Percentiles rank a stretch among this genome's conserved stretches.
These are phyloP conservation scores for Dactylellina leptospora DNA, from an alignment of 2,329 filamentous ascomycete genomes.

Conservation along the genomic window DNA sequence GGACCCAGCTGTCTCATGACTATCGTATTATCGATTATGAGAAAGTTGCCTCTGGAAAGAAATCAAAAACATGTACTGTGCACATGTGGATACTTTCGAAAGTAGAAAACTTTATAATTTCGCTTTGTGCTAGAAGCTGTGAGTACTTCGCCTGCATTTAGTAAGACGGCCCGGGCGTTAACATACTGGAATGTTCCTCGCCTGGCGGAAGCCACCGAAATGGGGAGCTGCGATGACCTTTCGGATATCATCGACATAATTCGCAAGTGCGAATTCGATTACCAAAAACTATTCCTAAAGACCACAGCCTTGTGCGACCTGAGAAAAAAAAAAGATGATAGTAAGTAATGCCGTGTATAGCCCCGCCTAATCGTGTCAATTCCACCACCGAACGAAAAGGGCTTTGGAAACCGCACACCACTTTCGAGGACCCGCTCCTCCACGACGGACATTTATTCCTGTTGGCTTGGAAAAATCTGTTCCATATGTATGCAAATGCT, in stretches of 20 bases:
- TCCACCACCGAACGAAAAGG: neutral
- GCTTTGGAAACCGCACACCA: constrained; percentile 13
- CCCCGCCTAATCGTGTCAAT: constrained; percentile 28
- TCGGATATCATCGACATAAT: constrained; percentile 14
- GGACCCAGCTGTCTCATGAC: constrained; percentile 1
- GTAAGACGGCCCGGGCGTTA: no score
- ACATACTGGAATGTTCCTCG: neutral
- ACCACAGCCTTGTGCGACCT: constrained; percentile 40
- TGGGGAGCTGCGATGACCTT: constrained; percentile 34
- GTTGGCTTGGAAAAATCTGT: constrained; percentile 28
- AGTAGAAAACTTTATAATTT: no score
- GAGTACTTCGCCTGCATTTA: no score
- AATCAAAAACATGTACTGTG: no score
- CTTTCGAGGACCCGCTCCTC: constrained; percentile 24
- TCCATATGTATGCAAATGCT: constrained; percentile 41
- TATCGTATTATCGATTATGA: constrained; percentile 11
- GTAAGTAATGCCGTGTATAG: constrained; percentile 53
- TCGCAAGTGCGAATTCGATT: constrained; percentile 15
- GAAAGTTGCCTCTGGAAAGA: constrained; percentile 20
- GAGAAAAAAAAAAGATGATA: constrained; percentile 18
- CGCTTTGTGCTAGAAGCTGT: no score
- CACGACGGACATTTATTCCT: constrained; percentile 20
- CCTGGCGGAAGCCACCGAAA: constrained; percentile 28
- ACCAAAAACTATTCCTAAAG: constrained; percentile 45
- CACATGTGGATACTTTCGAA: no score